A percentile compares a stretch with the other conserved stretches of the same genome.
phyloP scores from a whole-genome alignment of 2,329 filamentous ascomycete genomes.

The Talaromyces sp. region DNA sequence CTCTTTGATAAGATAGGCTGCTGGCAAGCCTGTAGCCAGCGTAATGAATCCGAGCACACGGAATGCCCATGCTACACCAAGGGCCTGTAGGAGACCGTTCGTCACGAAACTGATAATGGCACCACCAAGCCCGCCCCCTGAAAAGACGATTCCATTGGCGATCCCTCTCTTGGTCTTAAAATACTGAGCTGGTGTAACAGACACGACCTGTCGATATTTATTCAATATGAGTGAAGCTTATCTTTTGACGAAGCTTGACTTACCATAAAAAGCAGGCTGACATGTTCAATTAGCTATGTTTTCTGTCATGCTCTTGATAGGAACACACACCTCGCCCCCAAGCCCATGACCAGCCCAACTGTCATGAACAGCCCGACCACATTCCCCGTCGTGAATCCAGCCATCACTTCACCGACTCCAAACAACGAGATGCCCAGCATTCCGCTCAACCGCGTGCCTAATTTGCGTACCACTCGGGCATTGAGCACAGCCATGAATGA shows the following conservation, averaged over 20 bases:
- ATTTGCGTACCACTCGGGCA: constrained; percentile 47
- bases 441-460: constrained; percentile 50
- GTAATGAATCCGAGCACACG: constrained; percentile 57
- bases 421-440: constrained; percentile 52
- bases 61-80: constrained; percentile 60
- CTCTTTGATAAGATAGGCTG: constrained; percentile 54
- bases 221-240: not conserved
- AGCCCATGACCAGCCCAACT: constrained; percentile 46
- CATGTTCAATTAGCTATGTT: not conserved
- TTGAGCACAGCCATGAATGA: constrained; percentile 53
- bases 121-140: constrained; percentile 59
- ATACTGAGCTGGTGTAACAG: constrained; percentile 58
- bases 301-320: not conserved
- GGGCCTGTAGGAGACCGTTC: constrained; percentile 54
- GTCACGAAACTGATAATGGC: constrained; percentile 57
- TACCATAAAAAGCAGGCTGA: constrained; percentile 43
- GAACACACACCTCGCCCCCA: constrained; percentile 40
- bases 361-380: constrained; percentile 50
- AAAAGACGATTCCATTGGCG: constrained; percentile 58
- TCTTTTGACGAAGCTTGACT: constrained; percentile 20
- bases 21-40: constrained; percentile 52
- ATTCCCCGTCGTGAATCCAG: constrained; percentile 46
- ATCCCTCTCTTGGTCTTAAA: constrained; percentile 57
- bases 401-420: constrained; percentile 48
- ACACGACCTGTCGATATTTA: constrained; percentile 54